Evolutionary conservation across 2,329 filamentous ascomycete species (phyloP).

Genomic region (Phymatotrichopsis omnivora): DNA sequence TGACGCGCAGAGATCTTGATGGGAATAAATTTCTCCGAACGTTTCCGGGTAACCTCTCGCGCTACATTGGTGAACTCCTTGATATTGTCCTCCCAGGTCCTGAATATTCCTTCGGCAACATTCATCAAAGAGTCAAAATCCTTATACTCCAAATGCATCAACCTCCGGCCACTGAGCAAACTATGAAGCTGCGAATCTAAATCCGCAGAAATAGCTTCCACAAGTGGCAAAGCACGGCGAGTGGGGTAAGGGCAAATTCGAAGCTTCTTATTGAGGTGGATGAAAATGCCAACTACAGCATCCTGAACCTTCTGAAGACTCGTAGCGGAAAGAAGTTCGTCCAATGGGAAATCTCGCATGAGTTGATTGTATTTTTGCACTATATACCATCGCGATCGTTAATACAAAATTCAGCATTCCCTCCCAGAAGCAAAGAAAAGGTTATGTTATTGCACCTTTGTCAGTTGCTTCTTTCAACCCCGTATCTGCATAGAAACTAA

Average conservation of each 20-base stretch:
- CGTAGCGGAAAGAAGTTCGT: slow-evolving; percentile 86
- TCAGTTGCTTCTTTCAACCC: slow-evolving; percentile 93
- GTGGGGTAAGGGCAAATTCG: slow-evolving; percentile 95
- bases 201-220: slow-evolving; percentile 91
- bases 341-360: slow-evolving; percentile 94
- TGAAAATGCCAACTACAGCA: slow-evolving; percentile 79
- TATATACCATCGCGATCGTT: slow-evolving; percentile 20
- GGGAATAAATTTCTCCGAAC: slow-evolving; percentile 96
- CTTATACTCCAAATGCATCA: slow-evolving; percentile 85
- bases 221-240: slow-evolving; percentile 78
- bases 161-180: slow-evolving; percentile 70
- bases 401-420: slow-evolving; percentile 9
- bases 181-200: slow-evolving; percentile 77
- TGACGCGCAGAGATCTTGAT: slow-evolving; percentile 92
- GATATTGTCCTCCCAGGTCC: slow-evolving; percentile 86
- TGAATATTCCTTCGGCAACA: slow-evolving; percentile 75
- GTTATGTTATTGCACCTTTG: slow-evolving; percentile 37
- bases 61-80: slow-evolving; percentile 98
- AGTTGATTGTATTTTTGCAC: slow-evolving; percentile 98
- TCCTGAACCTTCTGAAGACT: slow-evolving; percentile 82
- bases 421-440: slow-evolving; percentile 1
- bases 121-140: slow-evolving; percentile 83
- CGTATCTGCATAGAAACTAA: slow-evolving; percentile 93
- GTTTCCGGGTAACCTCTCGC: slow-evolving; percentile 81
- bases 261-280: slow-evolving; percentile 94